Conservation (phyloP, 345 rosid genomes). For the Turnera subulata region DNA sequence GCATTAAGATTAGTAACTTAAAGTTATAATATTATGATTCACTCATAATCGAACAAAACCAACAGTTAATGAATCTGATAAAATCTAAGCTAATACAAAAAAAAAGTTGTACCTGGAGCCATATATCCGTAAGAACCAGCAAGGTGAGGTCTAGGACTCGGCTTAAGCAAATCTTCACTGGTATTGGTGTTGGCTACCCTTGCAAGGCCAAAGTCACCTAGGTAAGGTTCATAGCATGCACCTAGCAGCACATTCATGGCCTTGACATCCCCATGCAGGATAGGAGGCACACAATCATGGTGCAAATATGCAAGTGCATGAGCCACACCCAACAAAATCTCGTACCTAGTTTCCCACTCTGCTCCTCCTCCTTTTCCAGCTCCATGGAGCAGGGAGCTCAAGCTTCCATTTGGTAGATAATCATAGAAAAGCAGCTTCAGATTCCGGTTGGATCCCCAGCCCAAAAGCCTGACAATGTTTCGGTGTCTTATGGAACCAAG, state of each 20-base stretch:
- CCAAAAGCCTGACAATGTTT: conserved; percentile 74
- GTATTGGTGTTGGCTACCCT: conserved; percentile 34
- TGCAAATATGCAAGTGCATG: conserved; percentile 90
- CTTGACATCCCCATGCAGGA: conserved; percentile 87
- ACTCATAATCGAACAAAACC: background rate
- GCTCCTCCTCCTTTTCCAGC: conserved; percentile 69
- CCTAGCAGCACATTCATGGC: conserved; percentile 90
- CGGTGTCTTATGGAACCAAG: conserved; percentile 83
- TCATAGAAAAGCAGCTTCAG: conserved; percentile 80
- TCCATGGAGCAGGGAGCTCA: conserved; percentile 83
- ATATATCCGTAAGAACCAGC: conserved; percentile 97
- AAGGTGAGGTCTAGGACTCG: conserved; percentile 57
- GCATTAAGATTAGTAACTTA: background rate
- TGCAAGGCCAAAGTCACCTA: conserved; percentile 92
- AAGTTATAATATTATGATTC: too few relatives aligned
- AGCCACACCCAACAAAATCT: conserved; percentile 71
- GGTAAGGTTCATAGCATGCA: conserved; percentile 57
- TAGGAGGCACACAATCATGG: conserved; percentile 86
- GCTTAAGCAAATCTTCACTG: conserved; percentile 35
- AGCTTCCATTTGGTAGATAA: conserved; percentile 90
- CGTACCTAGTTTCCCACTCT: conserved; percentile 85
- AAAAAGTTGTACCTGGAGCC: conserved; percentile 73
- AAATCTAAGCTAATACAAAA: background rate
- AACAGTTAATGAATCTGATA: background rate
- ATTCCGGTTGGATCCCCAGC: conserved; percentile 75